Evolutionary conservation across 805 yeast genomes (phyloP).

Genomic region (Metschnikowia baotianmanensis): DNA sequence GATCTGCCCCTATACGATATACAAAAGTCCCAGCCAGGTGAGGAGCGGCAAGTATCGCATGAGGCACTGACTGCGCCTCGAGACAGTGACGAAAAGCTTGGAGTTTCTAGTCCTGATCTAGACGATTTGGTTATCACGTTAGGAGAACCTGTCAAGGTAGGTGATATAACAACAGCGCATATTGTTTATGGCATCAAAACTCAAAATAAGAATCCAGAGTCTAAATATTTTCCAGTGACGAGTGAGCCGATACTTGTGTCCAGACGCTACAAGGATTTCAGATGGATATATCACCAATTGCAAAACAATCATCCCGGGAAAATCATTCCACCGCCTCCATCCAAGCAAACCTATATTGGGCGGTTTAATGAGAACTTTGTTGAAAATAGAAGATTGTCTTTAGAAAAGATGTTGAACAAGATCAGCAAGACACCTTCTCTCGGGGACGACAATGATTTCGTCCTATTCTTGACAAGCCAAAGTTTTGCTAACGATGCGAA

Average conservation of each 20-base stretch:
- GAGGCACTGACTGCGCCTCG: no score
- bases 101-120: background rate
- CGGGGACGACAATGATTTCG: slow-evolving; percentile 71
- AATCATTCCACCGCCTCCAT: slow-evolving; percentile 89
- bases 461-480: slow-evolving; percentile 72
- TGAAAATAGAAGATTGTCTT: slow-evolving; percentile 77
- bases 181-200: slow-evolving; percentile 81
- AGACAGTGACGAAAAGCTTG: background rate
- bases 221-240: slow-evolving; percentile 20
- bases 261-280: slow-evolving; percentile 85
- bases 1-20: slow-evolving; percentile 54
- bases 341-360: slow-evolving; percentile 91
- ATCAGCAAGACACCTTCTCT: slow-evolving; percentile 57
- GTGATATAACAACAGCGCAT: slow-evolving; percentile 85
- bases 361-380: slow-evolving; percentile 87
- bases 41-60: no score
- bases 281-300: slow-evolving; percentile 91
- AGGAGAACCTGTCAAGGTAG: slow-evolving; percentile 89
- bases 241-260: slow-evolving; percentile 45
- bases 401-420: slow-evolving; percentile 81
- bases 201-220: slow-evolving; percentile 44
- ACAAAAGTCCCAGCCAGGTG: background rate
- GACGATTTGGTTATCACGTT: slow-evolving; percentile 62
- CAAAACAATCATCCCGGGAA: slow-evolving; percentile 85
- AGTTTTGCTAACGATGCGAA: slow-evolving; percentile 68